These are phyloP conservation scores for Fusarium sarcochroum DNA, from an alignment of 2,329 filamentous ascomycete species.

Conservation along the genomic window DNA sequence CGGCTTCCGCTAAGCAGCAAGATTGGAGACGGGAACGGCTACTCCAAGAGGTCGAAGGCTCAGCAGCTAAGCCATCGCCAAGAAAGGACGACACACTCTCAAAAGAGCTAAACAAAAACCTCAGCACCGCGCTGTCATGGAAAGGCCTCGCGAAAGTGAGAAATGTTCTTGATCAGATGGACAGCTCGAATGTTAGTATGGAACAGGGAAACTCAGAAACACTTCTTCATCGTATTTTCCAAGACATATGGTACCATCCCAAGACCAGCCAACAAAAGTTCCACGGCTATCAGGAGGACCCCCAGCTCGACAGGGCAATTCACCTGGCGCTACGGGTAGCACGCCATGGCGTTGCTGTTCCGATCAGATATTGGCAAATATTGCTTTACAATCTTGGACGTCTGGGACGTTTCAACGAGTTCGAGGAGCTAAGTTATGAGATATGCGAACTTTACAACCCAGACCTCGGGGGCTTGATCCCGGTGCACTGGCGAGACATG, in stretches of 20 bases:
- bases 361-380: slow-evolving; percentile 58
- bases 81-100: slow-evolving; percentile 39
- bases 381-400: slow-evolving; percentile 62
- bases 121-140: slow-evolving; percentile 25
- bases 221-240: slow-evolving; percentile 48
- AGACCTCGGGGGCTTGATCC: slow-evolving; percentile 54
- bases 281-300: slow-evolving; percentile 33
- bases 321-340: slow-evolving; percentile 49
- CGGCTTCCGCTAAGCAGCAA: slow-evolving; percentile 47
- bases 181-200: slow-evolving; percentile 48
- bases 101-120: slow-evolving; percentile 44
- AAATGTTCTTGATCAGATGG: slow-evolving; percentile 53
- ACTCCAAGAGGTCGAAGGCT: slow-evolving; percentile 59
- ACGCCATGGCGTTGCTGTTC: slow-evolving; percentile 53
- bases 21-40: slow-evolving; percentile 61
- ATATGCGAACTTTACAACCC: slow-evolving; percentile 58
- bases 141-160: slow-evolving; percentile 43
- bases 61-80: slow-evolving; percentile 8
- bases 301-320: slow-evolving; percentile 51
- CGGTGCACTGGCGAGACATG: slow-evolving; percentile 61
- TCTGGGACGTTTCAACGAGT: slow-evolving; percentile 59
- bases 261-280: slow-evolving; percentile 27
- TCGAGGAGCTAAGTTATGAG: slow-evolving; percentile 61
- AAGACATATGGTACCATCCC: slow-evolving; percentile 50
- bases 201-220: slow-evolving; percentile 47